A percentile compares a stretch with the other conserved stretches of the same genome.
Conservation (phyloP, 495 filamentous ascomycete genomes). For the Peziza echinospora region DNA sequence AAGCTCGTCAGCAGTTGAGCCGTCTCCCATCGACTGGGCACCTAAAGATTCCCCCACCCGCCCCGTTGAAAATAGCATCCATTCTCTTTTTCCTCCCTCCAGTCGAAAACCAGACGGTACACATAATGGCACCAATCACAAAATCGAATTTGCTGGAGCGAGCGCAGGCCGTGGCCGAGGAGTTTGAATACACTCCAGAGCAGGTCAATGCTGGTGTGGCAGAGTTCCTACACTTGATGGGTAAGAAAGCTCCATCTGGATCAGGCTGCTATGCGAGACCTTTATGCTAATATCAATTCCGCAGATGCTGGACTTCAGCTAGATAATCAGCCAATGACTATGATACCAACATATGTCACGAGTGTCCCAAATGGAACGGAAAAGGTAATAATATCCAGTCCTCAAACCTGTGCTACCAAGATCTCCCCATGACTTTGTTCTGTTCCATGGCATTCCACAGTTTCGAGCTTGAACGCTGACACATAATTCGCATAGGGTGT, state of each 20-base stretch:
- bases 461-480: neutral
- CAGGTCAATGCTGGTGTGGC: constrained; percentile 57
- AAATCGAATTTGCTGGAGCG: constrained; percentile 42
- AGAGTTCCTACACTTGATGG: constrained; percentile 69
- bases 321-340: constrained; percentile 60
- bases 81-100: too few species aligned
- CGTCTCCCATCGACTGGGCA: too few species aligned
- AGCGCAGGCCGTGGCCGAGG: constrained; percentile 52
- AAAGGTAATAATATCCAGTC: constrained; percentile 32
- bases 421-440: too few species aligned
- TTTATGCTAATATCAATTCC: too few species aligned
- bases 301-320: constrained; percentile 45
- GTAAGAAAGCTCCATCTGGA: constrained; percentile 25
- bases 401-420: neutral
- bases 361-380: constrained; percentile 92
- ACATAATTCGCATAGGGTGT: constrained; percentile 42
- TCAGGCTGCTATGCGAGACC: too few species aligned
- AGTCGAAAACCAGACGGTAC: too few species aligned
- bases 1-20: too few species aligned
- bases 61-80: too few species aligned
- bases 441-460: too few species aligned
- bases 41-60: too few species aligned
- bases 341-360: constrained; percentile 94
- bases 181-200: constrained; percentile 69
- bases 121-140: constrained; percentile 3